Conservation (phyloP, 1,284 basidiomycete species). For the Volvariella volvacea region DNA sequence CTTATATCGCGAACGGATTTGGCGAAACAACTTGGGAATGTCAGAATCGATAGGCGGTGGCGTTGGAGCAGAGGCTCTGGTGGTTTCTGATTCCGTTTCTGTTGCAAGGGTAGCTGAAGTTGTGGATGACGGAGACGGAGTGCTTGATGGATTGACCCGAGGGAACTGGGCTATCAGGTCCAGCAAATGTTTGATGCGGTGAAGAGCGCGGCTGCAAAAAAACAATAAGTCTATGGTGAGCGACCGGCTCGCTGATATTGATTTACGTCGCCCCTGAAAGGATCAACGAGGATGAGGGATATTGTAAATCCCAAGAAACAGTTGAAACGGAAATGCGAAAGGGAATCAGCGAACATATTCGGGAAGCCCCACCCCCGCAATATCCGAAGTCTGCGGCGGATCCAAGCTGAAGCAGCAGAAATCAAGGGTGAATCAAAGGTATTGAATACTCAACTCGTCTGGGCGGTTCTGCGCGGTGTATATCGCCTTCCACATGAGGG, state of each 20-base stretch:
- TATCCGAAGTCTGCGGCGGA: constrained; percentile 5
- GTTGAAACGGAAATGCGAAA: too few relatives aligned
- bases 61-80: constrained; percentile 30
- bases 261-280: too few relatives aligned
- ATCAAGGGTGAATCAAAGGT: not conserved
- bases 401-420: constrained; percentile 2
- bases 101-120: constrained; percentile 20
- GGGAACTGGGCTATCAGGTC: constrained; percentile 76
- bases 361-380: too few relatives aligned
- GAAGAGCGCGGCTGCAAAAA: constrained; percentile 44
- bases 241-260: too few relatives aligned
- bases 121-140: constrained; percentile 41
- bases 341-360: too few relatives aligned
- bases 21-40: constrained; percentile 68
- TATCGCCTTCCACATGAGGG: constrained; percentile 59
- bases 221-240: not conserved
- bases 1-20: constrained; percentile 86
- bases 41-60: too few relatives aligned
- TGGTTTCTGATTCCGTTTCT: not conserved
- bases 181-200: constrained; percentile 65
- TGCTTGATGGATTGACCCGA: constrained; percentile 55
- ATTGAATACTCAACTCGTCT: constrained; percentile 39
- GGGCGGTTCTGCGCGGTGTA: constrained; percentile 29
- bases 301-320: too few relatives aligned
- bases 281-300: too few relatives aligned